These are phyloP conservation scores for Cryptosporidium sp. DNA, from an alignment of 169 alveolate species.

Conservation along the genomic window DNA sequence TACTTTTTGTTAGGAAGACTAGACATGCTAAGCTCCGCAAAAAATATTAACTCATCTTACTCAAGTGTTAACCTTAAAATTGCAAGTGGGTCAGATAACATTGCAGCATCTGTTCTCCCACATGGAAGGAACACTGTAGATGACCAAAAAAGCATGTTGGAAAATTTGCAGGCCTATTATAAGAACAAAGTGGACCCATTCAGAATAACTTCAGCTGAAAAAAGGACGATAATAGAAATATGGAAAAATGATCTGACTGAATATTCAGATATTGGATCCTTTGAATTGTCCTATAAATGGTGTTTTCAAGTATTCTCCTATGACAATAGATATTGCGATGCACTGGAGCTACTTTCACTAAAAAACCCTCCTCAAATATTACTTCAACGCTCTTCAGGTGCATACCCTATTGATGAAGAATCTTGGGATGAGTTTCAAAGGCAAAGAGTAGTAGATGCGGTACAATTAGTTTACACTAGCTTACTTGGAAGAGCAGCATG, in stretches of 20 bases:
- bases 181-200: conserved; percentile 45
- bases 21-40: conserved; percentile 28
- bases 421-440: conserved; percentile 76
- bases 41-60: background rate
- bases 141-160: conserved; percentile 72
- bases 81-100: conserved; percentile 3
- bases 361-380: conserved; percentile 44
- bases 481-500: conserved; percentile 61
- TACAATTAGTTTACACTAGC: conserved; percentile 42
- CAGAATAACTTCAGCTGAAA: background rate
- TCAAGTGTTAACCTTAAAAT: background rate
- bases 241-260: conserved; percentile 43
- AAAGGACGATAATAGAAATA: conserved; percentile 22
- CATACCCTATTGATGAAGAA: conserved; percentile 75
- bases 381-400: conserved; percentile 71
- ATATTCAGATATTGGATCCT: background rate
- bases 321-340: conserved; percentile 47
- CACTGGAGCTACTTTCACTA: conserved; percentile 45
- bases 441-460: conserved; percentile 65
- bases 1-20: conserved; percentile 37
- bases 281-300: conserved; percentile 28
- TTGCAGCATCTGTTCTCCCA: conserved; percentile 64
- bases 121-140: conserved; percentile 75
- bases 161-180: conserved; percentile 56
- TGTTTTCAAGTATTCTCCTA: conserved; percentile 51